Conservation (phyloP, 2,329 filamentous ascomycete species). For the Elsinoe batatas region DNA sequence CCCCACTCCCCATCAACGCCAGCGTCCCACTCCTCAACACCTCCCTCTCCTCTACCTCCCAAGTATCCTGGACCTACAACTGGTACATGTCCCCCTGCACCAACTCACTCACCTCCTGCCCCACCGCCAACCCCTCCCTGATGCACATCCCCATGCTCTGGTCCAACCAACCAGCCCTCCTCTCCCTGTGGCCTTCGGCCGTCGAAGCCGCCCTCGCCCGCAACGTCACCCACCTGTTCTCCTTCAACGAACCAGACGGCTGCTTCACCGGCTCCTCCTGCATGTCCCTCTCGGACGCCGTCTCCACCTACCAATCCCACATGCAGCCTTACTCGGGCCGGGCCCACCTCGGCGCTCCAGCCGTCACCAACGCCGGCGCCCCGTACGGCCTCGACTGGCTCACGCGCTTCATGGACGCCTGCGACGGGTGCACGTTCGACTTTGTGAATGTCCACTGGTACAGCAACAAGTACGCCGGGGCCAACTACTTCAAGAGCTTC, state of each 20-base stretch:
- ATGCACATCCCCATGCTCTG: constrained; percentile 23
- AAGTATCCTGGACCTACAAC: constrained; percentile 23
- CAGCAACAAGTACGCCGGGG: constrained; percentile 24
- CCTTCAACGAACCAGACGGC: constrained; percentile 61
- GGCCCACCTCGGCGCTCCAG: constrained; percentile 45
- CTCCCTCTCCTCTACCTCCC: constrained; percentile 18
- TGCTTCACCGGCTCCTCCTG: constrained; percentile 43
- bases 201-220: constrained; percentile 19
- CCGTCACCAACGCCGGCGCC: constrained; percentile 48
- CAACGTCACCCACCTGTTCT: constrained; percentile 44
- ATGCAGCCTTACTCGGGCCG: constrained; percentile 45
- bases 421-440: constrained; percentile 42
- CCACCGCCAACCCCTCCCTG: constrained; percentile 20
- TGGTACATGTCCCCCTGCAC: constrained; percentile 18
- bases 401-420: constrained; percentile 41
- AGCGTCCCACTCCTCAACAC: constrained; percentile 33
- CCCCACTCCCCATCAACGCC: constrained; percentile 57
- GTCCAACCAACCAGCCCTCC: constrained; percentile 18
- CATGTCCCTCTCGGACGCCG: constrained; percentile 42
- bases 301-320: constrained; percentile 40
- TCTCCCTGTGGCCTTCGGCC: constrained; percentile 17
- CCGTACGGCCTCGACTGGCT: constrained; percentile 45
- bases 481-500: constrained; percentile 37
- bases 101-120: constrained; percentile 4
- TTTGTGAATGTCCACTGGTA: constrained; percentile 57